Conservation (phyloP, 2,329 filamentous ascomycete species). For the Sphaerostilbella broomeana region DNA sequence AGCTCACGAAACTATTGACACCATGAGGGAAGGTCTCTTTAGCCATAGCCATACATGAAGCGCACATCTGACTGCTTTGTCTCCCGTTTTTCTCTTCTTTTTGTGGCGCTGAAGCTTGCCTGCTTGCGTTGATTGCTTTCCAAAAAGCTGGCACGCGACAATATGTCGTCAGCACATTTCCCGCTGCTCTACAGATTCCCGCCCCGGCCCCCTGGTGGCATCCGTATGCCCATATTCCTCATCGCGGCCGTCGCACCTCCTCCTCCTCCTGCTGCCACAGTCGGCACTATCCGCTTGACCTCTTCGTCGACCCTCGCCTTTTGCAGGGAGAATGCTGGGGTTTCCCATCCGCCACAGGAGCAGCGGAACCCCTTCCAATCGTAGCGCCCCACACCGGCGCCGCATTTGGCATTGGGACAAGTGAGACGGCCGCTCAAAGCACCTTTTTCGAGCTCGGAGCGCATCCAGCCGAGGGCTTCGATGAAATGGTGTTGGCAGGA, state of each 20-base stretch:
- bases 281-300: constrained; percentile 20
- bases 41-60: no score
- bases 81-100: no score
- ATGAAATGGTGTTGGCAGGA: constrained; percentile 81
- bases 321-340: constrained; percentile 81
- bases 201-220: constrained; percentile 42
- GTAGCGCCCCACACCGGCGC: constrained; percentile 81
- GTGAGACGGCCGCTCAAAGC: constrained; percentile 75
- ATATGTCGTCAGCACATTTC: no score
- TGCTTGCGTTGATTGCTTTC: no score
- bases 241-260: no score
- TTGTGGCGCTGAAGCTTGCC: no score
- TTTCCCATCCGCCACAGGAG: constrained; percentile 84
- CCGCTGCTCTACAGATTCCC: constrained; percentile 33
- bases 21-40: no score
- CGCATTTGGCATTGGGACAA: constrained; percentile 74
- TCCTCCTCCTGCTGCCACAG: constrained; percentile 18
- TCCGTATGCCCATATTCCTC: constrained; percentile 42
- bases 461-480: constrained; percentile 94
- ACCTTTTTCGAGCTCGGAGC: constrained; percentile 69
- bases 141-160: no score
- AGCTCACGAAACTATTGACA: no score
- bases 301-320: constrained; percentile 75
- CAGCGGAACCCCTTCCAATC: constrained; percentile 95
- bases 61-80: no score